Conservation (phyloP, 2,329 filamentous ascomycete genomes). For the Sordariomycetes sp. region DNA sequence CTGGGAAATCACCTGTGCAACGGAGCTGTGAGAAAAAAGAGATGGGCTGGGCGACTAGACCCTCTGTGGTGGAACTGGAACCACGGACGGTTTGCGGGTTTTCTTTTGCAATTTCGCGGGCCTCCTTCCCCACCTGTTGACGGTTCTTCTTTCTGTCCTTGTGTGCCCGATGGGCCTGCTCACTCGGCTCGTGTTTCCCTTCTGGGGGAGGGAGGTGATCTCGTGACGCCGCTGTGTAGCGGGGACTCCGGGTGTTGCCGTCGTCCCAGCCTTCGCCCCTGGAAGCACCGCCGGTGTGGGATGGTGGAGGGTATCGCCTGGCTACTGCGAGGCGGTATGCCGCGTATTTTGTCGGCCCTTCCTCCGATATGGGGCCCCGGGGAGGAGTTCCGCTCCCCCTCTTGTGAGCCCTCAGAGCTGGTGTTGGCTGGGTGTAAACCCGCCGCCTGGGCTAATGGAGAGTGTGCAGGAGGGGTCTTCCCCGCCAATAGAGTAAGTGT, state of each 20-base stretch:
- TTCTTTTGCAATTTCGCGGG: too few relatives aligned
- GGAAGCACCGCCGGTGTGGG: background rate
- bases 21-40: too few relatives aligned
- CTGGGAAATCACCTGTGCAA: too few relatives aligned
- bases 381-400: too few relatives aligned
- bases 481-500: background rate
- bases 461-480: background rate
- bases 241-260: background rate
- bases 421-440: background rate
- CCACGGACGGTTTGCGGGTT: too few relatives aligned
- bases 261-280: background rate
- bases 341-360: background rate
- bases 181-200: background rate
- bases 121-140: background rate
- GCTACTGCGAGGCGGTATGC: background rate
- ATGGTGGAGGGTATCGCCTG: background rate
- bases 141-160: background rate
- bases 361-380: too few relatives aligned
- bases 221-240: background rate
- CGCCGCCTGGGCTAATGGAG: background rate
- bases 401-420: background rate
- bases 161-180: background rate
- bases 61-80: too few relatives aligned
- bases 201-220: background rate
- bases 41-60: too few relatives aligned